phyloP scores from a whole-genome alignment of 176 grass and related monocot genomes.

The Paspalum notatum region DNA sequence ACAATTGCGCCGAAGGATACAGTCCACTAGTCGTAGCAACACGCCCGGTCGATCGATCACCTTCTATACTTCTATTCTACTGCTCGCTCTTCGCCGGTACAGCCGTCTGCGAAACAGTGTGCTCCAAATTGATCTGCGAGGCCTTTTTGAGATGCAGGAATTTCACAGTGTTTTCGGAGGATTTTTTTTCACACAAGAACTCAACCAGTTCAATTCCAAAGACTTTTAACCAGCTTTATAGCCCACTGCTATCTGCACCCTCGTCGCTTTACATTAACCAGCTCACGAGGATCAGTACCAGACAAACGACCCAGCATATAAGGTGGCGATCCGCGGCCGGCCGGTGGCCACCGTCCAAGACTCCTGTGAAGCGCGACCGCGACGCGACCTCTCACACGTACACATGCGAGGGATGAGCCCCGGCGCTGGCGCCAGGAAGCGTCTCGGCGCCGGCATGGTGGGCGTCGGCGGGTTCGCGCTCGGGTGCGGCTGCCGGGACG shows the following conservation, averaged over 20 bases:
- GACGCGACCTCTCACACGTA: not conserved
- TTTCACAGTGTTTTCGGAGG: too few species aligned
- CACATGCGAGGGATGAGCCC: conserved; percentile 29
- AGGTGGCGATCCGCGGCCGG: not conserved
- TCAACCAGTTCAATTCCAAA: not conserved
- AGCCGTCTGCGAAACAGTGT: not conserved
- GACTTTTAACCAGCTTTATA: not conserved
- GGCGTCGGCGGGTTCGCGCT: conserved; percentile 39
- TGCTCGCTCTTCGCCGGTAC: not conserved
- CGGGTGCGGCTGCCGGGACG: conserved; percentile 65
- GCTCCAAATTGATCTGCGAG: not conserved
- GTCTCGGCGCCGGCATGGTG: conserved; percentile 23
- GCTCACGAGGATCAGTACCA: conserved; percentile 7
- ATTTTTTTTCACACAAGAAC: too few species aligned
- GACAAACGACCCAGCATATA: conserved; percentile 18
- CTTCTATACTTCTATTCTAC: not conserved
- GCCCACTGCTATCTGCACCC: not conserved
- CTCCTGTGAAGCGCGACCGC: conserved; percentile 12
- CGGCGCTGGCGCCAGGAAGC: conserved; percentile 35
- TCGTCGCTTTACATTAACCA: conserved; percentile 34
- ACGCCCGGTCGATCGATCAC: not conserved
- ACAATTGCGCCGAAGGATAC: conserved; percentile 31
- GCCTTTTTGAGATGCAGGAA: not conserved
- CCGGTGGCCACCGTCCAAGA: conserved; percentile 22
- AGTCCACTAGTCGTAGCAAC: not conserved